phyloP scores from a whole-genome alignment of 164 flowering plant genomes.

The Stephania japonica region DNA sequence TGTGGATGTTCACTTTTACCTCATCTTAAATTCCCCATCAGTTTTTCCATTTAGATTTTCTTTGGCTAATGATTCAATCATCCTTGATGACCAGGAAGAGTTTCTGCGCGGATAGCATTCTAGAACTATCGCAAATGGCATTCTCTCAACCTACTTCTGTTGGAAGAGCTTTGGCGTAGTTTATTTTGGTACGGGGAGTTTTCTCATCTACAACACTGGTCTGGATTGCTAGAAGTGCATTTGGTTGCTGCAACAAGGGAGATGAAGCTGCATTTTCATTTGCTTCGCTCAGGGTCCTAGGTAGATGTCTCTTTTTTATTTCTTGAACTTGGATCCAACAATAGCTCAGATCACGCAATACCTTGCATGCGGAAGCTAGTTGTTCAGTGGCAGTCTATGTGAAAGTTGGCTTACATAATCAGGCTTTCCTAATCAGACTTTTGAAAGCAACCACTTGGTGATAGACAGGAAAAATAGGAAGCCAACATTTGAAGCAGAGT shows the following conservation, averaged over 20 bases:
- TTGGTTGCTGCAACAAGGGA: neutral
- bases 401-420: constrained; percentile 61
- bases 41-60: neutral
- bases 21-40: no score
- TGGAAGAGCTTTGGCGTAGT: constrained; percentile 59
- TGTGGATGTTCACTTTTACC: no score
- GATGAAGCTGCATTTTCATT: no score
- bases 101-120: constrained; percentile 39
- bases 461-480: neutral
- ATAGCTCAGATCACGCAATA: no score
- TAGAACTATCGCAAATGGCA: constrained; percentile 57
- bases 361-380: no score
- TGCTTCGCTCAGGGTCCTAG: no score
- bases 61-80: neutral
- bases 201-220: constrained; percentile 51
- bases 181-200: constrained; percentile 38
- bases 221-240: constrained; percentile 1
- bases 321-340: no score
- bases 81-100: constrained; percentile 47
- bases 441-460: constrained; percentile 87
- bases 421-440: constrained; percentile 41
- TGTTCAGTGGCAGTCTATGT: constrained; percentile 15
- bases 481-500: no score
- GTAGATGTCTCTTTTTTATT: no score
- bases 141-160: constrained; percentile 71